These are phyloP conservation scores for Pisolithus orientalis DNA, from an alignment of 768 basidiomycete genomes.

Conservation along the genomic window DNA sequence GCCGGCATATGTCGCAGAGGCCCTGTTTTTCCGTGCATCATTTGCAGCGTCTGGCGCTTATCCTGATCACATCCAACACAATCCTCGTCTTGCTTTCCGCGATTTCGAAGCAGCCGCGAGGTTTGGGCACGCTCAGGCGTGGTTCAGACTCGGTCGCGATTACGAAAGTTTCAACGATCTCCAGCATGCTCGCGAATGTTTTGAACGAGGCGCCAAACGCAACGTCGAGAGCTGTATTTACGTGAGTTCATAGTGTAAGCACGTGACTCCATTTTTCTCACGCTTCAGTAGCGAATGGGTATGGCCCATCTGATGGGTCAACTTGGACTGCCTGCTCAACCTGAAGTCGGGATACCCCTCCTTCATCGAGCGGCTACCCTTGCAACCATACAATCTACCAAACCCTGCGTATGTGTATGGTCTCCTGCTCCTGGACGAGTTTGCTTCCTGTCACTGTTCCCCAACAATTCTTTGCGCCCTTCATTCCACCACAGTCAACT, in stretches of 20 bases:
- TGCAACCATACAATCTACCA: conserved; percentile 66
- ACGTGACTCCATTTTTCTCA: conserved; percentile 10
- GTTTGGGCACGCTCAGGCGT: conserved; percentile 70
- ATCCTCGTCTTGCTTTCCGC: conserved; percentile 77
- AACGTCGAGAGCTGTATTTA: conserved; percentile 79
- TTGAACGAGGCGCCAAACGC: conserved; percentile 71
- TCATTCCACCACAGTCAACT: conserved; percentile 46
- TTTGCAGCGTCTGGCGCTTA: conserved; percentile 69
- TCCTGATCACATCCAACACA: conserved; percentile 56
- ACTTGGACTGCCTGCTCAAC: conserved; percentile 53
- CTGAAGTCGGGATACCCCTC: conserved; percentile 57
- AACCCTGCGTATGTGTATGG: conserved; percentile 88
- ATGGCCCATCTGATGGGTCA: conserved; percentile 92
- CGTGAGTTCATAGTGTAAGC: conserved; percentile 36
- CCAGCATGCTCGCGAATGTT: conserved; percentile 73
- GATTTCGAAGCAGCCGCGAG: conserved; percentile 84
- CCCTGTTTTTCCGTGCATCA: conserved; percentile 68
- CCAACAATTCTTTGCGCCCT: conserved; percentile 44
- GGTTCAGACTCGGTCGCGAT: conserved; percentile 89
- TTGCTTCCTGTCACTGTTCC: conserved; percentile 58
- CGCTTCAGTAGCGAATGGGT: conserved; percentile 63
- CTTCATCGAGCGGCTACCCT: conserved; percentile 74
- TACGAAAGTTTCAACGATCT: conserved; percentile 85
- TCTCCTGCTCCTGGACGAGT: conserved; percentile 81
- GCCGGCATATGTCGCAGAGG: conserved; percentile 53